Evolutionary conservation across 768 basidiomycete species (phyloP).

Genomic region (Hysterangium stoloniferum): DNA sequence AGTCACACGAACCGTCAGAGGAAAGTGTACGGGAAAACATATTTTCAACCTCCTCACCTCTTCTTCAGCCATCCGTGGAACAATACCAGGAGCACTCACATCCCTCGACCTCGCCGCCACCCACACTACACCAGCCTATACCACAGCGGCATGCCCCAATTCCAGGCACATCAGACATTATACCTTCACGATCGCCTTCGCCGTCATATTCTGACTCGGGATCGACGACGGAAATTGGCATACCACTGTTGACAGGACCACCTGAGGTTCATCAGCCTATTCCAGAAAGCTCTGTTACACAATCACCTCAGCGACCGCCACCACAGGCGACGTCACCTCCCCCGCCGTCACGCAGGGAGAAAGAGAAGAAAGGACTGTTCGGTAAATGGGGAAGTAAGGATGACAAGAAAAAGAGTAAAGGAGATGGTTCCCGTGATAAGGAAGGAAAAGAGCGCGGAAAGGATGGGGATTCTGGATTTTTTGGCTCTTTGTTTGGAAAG

Average conservation of each 20-base stretch:
- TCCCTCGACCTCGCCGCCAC: not conserved
- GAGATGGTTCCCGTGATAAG: conserved; percentile 16
- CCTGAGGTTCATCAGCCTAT: not conserved
- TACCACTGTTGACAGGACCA: conserved; percentile 15
- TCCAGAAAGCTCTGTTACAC: conserved; percentile 25
- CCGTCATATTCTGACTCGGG: conserved; percentile 7
- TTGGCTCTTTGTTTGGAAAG: conserved; percentile 82
- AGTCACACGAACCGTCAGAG: conserved; percentile 7
- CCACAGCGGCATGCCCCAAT: conserved; percentile 6
- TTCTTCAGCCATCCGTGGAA: conserved; percentile 20
- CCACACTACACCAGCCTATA: conserved; percentile 9
- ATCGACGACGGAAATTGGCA: conserved; percentile 26
- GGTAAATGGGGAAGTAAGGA: conserved; percentile 65
- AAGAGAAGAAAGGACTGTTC: conserved; percentile 64
- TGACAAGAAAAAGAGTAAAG: conserved; percentile 41
- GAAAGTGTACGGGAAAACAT: not conserved
- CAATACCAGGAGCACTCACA: conserved; percentile 7
- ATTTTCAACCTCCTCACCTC: conserved; percentile 26
- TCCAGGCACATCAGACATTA: conserved; percentile 23
- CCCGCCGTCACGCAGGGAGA: conserved; percentile 39
- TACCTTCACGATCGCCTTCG: conserved; percentile 53
- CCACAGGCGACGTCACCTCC: conserved; percentile 23
- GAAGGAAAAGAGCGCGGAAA: conserved; percentile 45
- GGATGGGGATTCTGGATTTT: conserved; percentile 78
- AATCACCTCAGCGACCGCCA: conserved; percentile 17